Percentiles rank a stretch among this genome's conserved stretches.
These are phyloP conservation scores for Coemansia asiatica DNA, from an alignment of 192 early-diverging fungal genomes.

Conservation along the genomic window DNA sequence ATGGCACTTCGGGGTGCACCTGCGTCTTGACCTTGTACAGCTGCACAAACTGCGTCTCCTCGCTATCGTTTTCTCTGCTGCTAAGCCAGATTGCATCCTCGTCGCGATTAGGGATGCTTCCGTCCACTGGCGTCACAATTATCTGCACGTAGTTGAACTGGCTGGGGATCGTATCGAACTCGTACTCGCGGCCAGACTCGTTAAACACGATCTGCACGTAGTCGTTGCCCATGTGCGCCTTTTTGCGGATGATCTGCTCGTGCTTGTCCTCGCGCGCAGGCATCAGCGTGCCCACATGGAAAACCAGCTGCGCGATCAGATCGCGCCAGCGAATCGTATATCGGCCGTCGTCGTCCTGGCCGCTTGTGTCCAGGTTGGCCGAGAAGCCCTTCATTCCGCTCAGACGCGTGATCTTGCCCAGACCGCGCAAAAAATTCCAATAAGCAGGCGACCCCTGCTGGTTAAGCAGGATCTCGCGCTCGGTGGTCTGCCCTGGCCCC, in stretches of 20 bases:
- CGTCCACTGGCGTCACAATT: constrained; percentile 83
- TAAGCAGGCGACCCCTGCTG: constrained; percentile 84
- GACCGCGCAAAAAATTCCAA: constrained; percentile 74
- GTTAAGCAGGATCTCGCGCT: constrained; percentile 87
- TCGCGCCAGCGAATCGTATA: constrained; percentile 82
- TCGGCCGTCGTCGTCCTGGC: constrained; percentile 79
- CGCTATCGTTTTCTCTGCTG: constrained; percentile 11
- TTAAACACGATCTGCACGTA: constrained; percentile 94
- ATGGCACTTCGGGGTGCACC: constrained; percentile 75
- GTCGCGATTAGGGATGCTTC: constrained; percentile 60
- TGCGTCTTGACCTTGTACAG: constrained; percentile 68
- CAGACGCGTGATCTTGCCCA: constrained; percentile 77
- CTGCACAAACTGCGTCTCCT: constrained; percentile 14
- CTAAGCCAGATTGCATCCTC: constrained; percentile 50
- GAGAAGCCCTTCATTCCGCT: constrained; percentile 70
- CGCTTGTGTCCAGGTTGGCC: constrained; percentile 82
- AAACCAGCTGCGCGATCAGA: constrained; percentile 83
- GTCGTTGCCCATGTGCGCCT: constrained; percentile 97
- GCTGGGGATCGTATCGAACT: constrained; percentile 86
- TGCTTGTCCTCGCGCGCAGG: constrained; percentile 67
- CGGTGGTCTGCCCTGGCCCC: constrained; percentile 78
- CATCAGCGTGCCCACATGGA: constrained; percentile 95
- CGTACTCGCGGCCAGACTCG: constrained; percentile 79
- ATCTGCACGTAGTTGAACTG: constrained; percentile 98
- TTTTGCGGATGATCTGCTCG: constrained; percentile 86